Conservation (phyloP, 2,329 filamentous ascomycete species). For the Cercospora sp. region DNA sequence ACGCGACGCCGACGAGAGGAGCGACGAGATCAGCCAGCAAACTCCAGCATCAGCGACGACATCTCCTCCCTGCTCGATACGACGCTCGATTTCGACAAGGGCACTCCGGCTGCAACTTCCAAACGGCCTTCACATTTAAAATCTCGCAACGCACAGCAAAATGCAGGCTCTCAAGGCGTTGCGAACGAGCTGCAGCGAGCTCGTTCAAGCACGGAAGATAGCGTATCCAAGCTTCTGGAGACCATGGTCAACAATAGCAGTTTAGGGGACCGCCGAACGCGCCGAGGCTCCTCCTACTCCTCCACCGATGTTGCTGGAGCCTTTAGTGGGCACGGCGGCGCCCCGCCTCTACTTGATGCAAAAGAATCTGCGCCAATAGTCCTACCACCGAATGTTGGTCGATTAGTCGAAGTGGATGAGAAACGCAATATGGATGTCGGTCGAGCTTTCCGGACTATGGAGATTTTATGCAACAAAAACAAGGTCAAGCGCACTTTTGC, state of each 20-base stretch:
- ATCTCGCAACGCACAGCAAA: constrained; percentile 30
- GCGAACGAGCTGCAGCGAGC: constrained; percentile 14
- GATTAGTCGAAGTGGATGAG: constrained; percentile 42
- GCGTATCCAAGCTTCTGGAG: constrained; percentile 22
- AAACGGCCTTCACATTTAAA: constrained; percentile 34
- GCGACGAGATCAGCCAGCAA: not conserved
- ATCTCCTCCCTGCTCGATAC: constrained; percentile 34
- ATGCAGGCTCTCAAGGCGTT: constrained; percentile 18
- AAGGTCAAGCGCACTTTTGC: constrained; percentile 57
- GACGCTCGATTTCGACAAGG: constrained; percentile 34
- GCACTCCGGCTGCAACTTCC: constrained; percentile 28
- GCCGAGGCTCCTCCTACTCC: not conserved
- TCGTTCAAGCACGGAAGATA: constrained; percentile 10
- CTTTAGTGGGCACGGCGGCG: not conserved
- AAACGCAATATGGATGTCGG: constrained; percentile 48
- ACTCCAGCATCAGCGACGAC: constrained; percentile 18
- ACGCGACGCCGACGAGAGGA: constrained; percentile 19
- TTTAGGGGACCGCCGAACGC: not conserved
- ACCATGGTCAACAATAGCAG: constrained; percentile 5
- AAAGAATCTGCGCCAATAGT: constrained; percentile 29
- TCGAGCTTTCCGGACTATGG: constrained; percentile 49
- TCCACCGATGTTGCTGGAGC: not conserved
- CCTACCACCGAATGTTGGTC: constrained; percentile 44
- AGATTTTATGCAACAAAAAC: constrained; percentile 54
- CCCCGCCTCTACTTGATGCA: not conserved